Percentiles rank a stretch among this genome's conserved stretches.
Conservation (phyloP, 2,329 filamentous ascomycete species). For the Aspergillus pseudotamarii region DNA sequence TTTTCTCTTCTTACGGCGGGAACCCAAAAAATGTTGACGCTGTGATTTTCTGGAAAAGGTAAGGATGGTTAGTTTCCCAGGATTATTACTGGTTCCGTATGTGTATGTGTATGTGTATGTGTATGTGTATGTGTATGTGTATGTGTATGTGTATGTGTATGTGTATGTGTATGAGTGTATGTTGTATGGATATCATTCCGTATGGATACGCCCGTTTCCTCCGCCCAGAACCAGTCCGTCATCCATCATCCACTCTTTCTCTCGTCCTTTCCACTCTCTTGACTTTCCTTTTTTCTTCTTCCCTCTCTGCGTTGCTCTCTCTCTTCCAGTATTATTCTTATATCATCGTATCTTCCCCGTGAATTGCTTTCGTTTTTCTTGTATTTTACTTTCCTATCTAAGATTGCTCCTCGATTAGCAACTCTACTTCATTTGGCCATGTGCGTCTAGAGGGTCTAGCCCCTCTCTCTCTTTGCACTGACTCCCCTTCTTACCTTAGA, state of each 20-base stretch:
- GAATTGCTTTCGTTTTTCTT: slow-evolving; percentile 6
- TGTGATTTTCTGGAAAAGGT: neutral
- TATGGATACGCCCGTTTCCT: slow-evolving; percentile 13
- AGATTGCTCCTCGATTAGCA: neutral
- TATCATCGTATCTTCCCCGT: neutral
- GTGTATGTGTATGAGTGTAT: slow-evolving; percentile 12
- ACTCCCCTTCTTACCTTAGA: neutral
- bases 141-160: slow-evolving; percentile 11
- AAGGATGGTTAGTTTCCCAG: neutral
- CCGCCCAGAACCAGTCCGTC: slow-evolving; percentile 7
- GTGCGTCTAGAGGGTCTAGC: slow-evolving; percentile 37
- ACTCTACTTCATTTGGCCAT: slow-evolving; percentile 27
- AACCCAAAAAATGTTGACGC: slow-evolving; percentile 17
- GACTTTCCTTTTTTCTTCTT: slow-evolving; percentile 5
- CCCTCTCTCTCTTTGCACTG: slow-evolving; percentile 7
- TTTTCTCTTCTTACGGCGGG: slow-evolving; percentile 24
- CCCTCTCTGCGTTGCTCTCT: neutral
- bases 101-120: slow-evolving; percentile 12
- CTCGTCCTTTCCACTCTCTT: slow-evolving; percentile 9
- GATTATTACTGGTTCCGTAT: slow-evolving; percentile 15
- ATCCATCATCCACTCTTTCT: slow-evolving; percentile 12
- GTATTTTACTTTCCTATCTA: slow-evolving; percentile 3
- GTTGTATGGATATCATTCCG: slow-evolving; percentile 11
- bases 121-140: slow-evolving; percentile 10
- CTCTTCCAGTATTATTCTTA: slow-evolving; percentile 12